Evolutionary conservation across 495 filamentous ascomycete genomes (phyloP).

Genomic region (Acidomyces sp.): DNA sequence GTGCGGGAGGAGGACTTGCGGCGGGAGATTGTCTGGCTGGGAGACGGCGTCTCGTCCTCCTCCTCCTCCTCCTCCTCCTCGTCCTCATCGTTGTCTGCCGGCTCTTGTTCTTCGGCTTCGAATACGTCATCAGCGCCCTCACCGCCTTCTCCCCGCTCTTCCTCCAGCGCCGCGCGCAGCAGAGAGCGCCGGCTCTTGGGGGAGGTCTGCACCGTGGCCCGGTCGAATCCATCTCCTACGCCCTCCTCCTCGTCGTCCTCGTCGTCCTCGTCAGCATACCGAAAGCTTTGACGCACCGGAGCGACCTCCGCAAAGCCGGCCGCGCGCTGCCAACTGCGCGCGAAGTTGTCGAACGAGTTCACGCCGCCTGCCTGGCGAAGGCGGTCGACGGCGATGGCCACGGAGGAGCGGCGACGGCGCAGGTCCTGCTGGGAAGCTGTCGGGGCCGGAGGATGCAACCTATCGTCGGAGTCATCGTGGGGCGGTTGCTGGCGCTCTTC

Average conservation of each 20-base stretch:
- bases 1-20: constrained; percentile 5
- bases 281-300: constrained; percentile 57
- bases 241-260: constrained; percentile 37
- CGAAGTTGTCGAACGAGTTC: constrained; percentile 90
- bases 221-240: no score
- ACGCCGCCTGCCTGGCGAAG: constrained; percentile 73
- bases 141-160: constrained; percentile 21
- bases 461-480: background rate
- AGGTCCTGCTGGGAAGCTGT: constrained; percentile 11
- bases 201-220: constrained; percentile 19
- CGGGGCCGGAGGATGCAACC: background rate
- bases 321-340: constrained; percentile 85
- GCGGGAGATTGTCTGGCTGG: background rate
- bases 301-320: constrained; percentile 78
- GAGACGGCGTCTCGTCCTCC: constrained; percentile 17
- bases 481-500: constrained; percentile 15
- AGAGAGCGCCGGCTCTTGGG: constrained; percentile 33
- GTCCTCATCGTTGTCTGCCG: no score
- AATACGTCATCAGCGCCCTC: constrained; percentile 19
- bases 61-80: no score
- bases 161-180: constrained; percentile 34
- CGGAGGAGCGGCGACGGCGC: constrained; percentile 45
- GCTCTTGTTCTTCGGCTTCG: constrained; percentile 15
- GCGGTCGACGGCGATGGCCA: constrained; percentile 54
- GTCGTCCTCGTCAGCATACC: constrained; percentile 31